Evolutionary conservation across 2,329 filamentous ascomycete genomes (phyloP), one percentile per base, ranked within the genome.

Genomic region (Metarhizium brunneum): DNA sequence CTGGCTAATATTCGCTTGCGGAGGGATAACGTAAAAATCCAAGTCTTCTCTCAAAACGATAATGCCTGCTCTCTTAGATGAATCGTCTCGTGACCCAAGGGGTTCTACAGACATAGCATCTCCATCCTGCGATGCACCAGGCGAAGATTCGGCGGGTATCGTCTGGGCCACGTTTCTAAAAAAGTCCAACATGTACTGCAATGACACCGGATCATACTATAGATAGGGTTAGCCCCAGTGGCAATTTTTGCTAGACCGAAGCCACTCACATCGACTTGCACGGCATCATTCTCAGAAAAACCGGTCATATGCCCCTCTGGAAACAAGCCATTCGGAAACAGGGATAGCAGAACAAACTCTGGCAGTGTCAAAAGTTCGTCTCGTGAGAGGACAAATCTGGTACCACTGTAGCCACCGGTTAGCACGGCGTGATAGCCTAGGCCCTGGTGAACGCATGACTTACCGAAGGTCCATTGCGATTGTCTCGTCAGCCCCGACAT

Each of bases 181-280:
- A 74, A 99, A 99, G 66, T 96, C 92, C 61, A 99, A 83, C 94
- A 99, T 99, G 76, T 97, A 99, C 73, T 97, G 91, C 55, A 99
- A 83, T 50, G 92, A 97, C 54, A 86, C 86, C 29, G 94, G 92
- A 72, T 99, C 94, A 75, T 97, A 99, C 94, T 99, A 75, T 64
- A 43, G 18, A 16, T 3, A 14, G 14, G 6, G 4, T 40, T 36
- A 55, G 29, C 38, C 5, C 40, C n/a, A 30, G 14, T 30, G 11
- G 25, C 3, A 30, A 18, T n/a, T 18, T 14, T 48, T 16, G 14
- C 20, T 30, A 8, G 45, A 20, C 13, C 13, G 25, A 8, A 10
- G 20, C 14, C n/a, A 84, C 90, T 79, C 80, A 99, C 94, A 80
- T 99, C 94, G 67, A 99, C 92, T 71, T 94, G 91, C 65, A 97